These are phyloP conservation scores for Tuber microsphaerosporum DNA, from an alignment of 495 filamentous ascomycete genomes.

Conservation along the genomic window DNA sequence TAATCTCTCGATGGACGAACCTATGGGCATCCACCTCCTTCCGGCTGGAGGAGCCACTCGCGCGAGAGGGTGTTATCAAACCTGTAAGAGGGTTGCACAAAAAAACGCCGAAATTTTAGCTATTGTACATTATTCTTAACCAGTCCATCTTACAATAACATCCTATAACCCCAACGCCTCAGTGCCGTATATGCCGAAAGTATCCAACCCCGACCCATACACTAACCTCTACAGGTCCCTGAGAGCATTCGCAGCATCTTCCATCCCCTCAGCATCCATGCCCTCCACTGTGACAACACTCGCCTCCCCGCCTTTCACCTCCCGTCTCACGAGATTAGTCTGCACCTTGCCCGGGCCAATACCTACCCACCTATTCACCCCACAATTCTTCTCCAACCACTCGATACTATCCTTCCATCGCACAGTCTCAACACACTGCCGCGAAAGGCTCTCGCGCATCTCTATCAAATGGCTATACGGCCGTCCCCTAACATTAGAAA, in stretches of 20 bases:
- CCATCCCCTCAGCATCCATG: slow-evolving; percentile 71
- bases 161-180: background rate
- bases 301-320: slow-evolving; percentile 73
- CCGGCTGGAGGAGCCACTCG: background rate
- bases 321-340: slow-evolving; percentile 87
- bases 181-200: background rate
- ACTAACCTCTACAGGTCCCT: slow-evolving; percentile 48
- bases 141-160: background rate
- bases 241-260: slow-evolving; percentile 62
- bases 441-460: slow-evolving; percentile 65
- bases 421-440: slow-evolving; percentile 80
- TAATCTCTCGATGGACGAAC: background rate
- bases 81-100: background rate
- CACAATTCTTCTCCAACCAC: slow-evolving; percentile 78
- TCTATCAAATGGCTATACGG: slow-evolving; percentile 68
- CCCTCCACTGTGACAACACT: slow-evolving; percentile 94
- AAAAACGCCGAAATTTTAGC: background rate
- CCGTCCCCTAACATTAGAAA: slow-evolving; percentile 76
- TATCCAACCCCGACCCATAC: background rate
- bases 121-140: background rate
- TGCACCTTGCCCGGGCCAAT: slow-evolving; percentile 94
- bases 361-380: slow-evolving; percentile 81
- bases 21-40: background rate
- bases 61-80: background rate
- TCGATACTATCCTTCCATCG: slow-evolving; percentile 87